Conservation (phyloP, 2,329 filamentous ascomycete genomes). For the Capronia coronata region DNA sequence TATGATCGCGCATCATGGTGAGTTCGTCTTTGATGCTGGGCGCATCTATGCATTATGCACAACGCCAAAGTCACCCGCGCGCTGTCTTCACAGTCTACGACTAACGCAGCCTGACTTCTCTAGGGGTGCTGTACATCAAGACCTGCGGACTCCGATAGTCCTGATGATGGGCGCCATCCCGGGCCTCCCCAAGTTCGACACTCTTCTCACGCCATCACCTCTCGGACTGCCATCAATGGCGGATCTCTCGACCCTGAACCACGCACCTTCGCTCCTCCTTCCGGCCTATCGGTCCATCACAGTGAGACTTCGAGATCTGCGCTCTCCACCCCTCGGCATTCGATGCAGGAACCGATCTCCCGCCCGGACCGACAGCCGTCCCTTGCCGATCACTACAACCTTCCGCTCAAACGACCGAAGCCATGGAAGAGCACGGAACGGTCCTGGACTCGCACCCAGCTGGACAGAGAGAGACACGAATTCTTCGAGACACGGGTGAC, state of each 20-base stretch:
- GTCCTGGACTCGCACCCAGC: slow-evolving; percentile 61
- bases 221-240: slow-evolving; percentile 25
- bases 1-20: slow-evolving; percentile 18
- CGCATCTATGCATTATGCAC: not conserved
- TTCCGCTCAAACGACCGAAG: slow-evolving; percentile 58
- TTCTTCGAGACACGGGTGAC: slow-evolving; percentile 90
- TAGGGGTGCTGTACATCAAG: slow-evolving; percentile 29
- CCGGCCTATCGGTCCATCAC: slow-evolving; percentile 17
- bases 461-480: slow-evolving; percentile 66
- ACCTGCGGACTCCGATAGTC: slow-evolving; percentile 15
- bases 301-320: slow-evolving; percentile 19
- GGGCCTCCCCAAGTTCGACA: slow-evolving; percentile 17
- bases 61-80: not conserved
- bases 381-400: slow-evolving; percentile 59
- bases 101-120: not conserved
- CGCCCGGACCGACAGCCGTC: slow-evolving; percentile 28
- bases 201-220: slow-evolving; percentile 22
- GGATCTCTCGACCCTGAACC: slow-evolving; percentile 13
- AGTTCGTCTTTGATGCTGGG: not conserved
- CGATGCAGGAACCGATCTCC: slow-evolving; percentile 8
- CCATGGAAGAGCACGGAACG: slow-evolving; percentile 57
- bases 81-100: slow-evolving; percentile 5
- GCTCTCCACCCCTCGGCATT: slow-evolving; percentile 15
- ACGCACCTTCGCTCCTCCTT: slow-evolving; percentile 15
- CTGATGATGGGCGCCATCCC: slow-evolving; percentile 6